A percentile compares a stretch with the other conserved stretches of the same genome.
Evolutionary conservation across 148 eudicot genomes (phyloP).

Genomic region (Spergularia bocconei): DNA sequence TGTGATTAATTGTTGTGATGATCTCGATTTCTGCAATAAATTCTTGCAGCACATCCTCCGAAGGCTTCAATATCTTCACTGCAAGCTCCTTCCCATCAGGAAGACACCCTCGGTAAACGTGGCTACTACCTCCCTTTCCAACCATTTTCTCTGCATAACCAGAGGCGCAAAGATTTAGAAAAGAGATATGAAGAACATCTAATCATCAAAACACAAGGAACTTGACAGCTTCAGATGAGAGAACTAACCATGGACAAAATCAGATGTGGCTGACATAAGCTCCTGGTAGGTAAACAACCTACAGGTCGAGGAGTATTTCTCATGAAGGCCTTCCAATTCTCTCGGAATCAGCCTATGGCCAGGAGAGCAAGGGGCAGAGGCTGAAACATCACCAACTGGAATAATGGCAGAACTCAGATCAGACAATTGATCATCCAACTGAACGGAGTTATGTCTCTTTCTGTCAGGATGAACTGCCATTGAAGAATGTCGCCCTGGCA

Average conservation of each 20-base stretch:
- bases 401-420: conserved; percentile 34
- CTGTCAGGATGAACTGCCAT: conserved; percentile 41
- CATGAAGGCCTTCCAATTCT: conserved; percentile 62
- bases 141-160: conserved; percentile 55
- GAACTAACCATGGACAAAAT: conserved; percentile 61
- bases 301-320: conserved; percentile 69
- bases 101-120: conserved; percentile 69
- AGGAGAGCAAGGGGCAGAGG: conserved; percentile 43
- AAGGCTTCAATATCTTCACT: conserved; percentile 75
- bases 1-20: conserved; percentile 71
- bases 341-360: conserved; percentile 36
- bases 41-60: conserved; percentile 65
- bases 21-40: conserved; percentile 78
- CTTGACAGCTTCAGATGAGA: conserved; percentile 5
- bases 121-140: conserved; percentile 89
- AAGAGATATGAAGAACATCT: not conserved
- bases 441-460: conserved; percentile 29
- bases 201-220: not conserved
- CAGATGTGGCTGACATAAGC: conserved; percentile 62
- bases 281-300: conserved; percentile 69
- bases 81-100: conserved; percentile 87
- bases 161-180: not conserved
- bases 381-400: conserved; percentile 32
- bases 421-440: conserved; percentile 26
- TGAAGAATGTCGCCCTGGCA: conserved; percentile 27